Evolutionary conservation across 2,329 filamentous ascomycete species (phyloP).

Genomic region (Pseudogymnoascus sp.): DNA sequence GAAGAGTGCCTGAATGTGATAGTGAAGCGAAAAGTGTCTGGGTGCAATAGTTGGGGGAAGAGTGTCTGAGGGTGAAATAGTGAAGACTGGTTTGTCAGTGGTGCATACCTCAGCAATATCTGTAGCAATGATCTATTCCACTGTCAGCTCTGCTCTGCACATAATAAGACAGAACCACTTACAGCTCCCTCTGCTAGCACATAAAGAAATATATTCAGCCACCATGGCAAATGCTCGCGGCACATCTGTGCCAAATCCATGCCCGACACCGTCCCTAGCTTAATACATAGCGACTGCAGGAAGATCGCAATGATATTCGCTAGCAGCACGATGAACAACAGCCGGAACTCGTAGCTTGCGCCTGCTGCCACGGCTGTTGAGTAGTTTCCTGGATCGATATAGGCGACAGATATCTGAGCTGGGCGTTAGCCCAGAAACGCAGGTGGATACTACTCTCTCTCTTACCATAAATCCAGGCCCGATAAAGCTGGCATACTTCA

Average conservation of each 20-base stretch:
- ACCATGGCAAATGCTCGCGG: conserved; percentile 40
- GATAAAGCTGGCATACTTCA: conserved; percentile 43
- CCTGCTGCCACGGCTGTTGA: conserved; percentile 51
- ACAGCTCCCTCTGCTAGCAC: conserved; percentile 42
- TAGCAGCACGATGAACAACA: conserved; percentile 50
- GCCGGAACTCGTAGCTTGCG: conserved; percentile 43
- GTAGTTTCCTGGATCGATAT: conserved; percentile 44
- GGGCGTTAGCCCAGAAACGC: neutral
- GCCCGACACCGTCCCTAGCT: conserved; percentile 44
- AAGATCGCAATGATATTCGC: conserved; percentile 53
- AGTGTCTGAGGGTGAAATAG: neutral
- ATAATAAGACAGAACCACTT: neutral
- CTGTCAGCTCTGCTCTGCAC: neutral
- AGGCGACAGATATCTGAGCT: conserved; percentile 29
- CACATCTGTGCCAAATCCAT: conserved; percentile 45
- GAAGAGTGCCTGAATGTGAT: neutral
- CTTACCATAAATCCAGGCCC: conserved; percentile 43
- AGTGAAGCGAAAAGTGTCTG: neutral
- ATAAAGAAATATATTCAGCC: conserved; percentile 45
- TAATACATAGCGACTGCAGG: conserved; percentile 47
- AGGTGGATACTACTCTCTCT: conserved; percentile 23
- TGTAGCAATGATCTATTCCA: conserved; percentile 39
- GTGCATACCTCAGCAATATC: conserved; percentile 41
- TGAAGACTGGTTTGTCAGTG: neutral
- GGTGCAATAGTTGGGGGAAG: neutral